A percentile compares a stretch with the other conserved stretches of the same genome.
These are phyloP conservation scores for Sclerotinia borealis DNA, from an alignment of 2,329 filamentous ascomycete species.

Conservation along the genomic window DNA sequence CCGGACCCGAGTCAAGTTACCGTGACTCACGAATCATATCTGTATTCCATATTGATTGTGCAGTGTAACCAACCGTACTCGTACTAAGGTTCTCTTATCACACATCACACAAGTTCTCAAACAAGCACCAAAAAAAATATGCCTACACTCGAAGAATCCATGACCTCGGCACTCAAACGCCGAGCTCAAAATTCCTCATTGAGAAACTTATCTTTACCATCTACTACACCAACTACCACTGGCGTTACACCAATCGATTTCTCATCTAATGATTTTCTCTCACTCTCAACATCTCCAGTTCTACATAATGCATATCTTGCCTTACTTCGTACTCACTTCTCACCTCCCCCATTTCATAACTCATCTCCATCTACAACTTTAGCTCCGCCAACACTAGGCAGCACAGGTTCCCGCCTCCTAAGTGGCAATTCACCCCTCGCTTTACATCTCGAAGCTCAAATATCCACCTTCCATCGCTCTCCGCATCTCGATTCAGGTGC, in stretches of 20 bases:
- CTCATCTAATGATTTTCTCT: slow-evolving; percentile 30
- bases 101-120: not conserved
- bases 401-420: slow-evolving; percentile 53
- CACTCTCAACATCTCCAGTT: slow-evolving; percentile 19
- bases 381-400: slow-evolving; percentile 15
- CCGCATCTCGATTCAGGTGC: slow-evolving; percentile 51
- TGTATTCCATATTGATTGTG: not conserved
- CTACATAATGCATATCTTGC: slow-evolving; percentile 18
- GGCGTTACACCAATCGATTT: slow-evolving; percentile 36
- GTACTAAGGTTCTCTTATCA: not conserved
- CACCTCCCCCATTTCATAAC: not conserved
- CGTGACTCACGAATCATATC: not conserved
- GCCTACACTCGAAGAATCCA: slow-evolving; percentile 8
- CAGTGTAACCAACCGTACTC: not conserved
- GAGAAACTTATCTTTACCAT: not conserved
- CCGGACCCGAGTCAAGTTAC: not conserved
- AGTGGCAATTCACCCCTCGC: slow-evolving; percentile 60
- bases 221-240: slow-evolving; percentile 33
- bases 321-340: slow-evolving; percentile 13
- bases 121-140: not conserved
- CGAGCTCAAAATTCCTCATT: slow-evolving; percentile 8
- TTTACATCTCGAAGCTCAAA: slow-evolving; percentile 49
- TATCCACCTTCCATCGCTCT: slow-evolving; percentile 55
- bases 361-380: not conserved
- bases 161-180: slow-evolving; percentile 3